phyloP scores from a whole-genome alignment of 345 rosid genomes.

The Populus simonii region DNA sequence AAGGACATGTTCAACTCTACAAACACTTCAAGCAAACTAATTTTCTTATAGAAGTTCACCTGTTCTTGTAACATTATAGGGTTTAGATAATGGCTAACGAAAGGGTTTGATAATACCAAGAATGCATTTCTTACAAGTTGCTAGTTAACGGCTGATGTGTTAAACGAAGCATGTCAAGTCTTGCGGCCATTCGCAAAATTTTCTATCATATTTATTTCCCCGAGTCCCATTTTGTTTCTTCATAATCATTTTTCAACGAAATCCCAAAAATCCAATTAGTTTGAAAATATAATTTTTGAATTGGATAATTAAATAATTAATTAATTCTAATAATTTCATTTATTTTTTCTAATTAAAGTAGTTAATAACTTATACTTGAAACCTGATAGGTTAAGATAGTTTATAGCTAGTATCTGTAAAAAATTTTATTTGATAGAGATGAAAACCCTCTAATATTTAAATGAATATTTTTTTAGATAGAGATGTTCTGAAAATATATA shows the following conservation, averaged over 20 bases:
- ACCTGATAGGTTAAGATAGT: fast-evolving
- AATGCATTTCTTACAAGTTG: neutral
- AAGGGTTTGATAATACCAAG: neutral
- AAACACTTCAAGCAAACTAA: neutral
- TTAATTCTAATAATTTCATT: fast-evolving
- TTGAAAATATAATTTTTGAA: too few relatives aligned
- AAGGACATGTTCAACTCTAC: neutral
- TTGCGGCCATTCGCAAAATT: too few relatives aligned
- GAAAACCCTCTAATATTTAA: fast-evolving
- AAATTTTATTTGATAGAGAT: fast-evolving
- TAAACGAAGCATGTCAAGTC: too few relatives aligned
- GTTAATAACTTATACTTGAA: fast-evolving
- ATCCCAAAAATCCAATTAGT: too few relatives aligned
- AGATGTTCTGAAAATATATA: too few relatives aligned
- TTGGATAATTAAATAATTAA: too few relatives aligned
- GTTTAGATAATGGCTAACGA: neutral
- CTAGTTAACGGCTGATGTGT: neutral
- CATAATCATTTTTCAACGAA: too few relatives aligned
- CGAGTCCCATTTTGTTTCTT: too few relatives aligned
- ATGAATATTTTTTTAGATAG: too few relatives aligned
- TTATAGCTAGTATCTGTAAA: fast-evolving
- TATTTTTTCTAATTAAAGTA: too few relatives aligned
- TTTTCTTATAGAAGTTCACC: neutral
- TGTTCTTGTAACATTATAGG: neutral
- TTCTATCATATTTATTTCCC: too few relatives aligned